phyloP scores from a whole-genome alignment of 805 yeast species.

The Wickerhamomyces hampshirensis region DNA sequence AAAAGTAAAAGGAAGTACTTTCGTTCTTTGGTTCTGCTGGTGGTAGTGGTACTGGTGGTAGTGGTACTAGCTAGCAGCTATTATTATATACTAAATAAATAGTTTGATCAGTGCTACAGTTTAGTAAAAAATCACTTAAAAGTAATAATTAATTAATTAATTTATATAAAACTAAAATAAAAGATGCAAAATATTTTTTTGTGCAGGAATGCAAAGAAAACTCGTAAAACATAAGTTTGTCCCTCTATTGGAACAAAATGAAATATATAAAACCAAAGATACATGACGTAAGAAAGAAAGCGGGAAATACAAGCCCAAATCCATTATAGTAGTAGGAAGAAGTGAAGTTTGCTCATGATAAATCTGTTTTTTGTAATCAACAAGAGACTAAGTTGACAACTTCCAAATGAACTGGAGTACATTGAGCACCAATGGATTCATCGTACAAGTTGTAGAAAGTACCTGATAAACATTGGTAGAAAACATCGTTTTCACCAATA shows the following conservation, averaged over 20 bases:
- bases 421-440: constrained; percentile 54
- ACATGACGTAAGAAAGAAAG: not conserved
- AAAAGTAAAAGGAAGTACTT: too few species aligned
- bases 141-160: not conserved
- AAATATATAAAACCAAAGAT: too few species aligned
- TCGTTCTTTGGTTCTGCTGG: too few species aligned
- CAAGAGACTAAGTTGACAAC: constrained; percentile 56
- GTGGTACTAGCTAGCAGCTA: too few species aligned
- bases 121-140: not conserved
- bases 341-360: not conserved
- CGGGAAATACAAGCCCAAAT: too few species aligned
- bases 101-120: too few species aligned
- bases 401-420: constrained; percentile 56
- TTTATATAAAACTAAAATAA: constrained; percentile 1
- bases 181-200: not conserved
- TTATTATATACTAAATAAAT: too few species aligned
- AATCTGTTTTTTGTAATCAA: too few species aligned
- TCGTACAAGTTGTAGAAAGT: constrained; percentile 76
- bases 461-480: constrained; percentile 75
- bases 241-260: constrained; percentile 1
- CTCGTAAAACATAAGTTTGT: constrained; percentile 1
- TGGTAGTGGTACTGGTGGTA: too few species aligned
- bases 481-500: constrained; percentile 53
- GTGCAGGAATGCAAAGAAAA: not conserved
- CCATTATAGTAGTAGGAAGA: too few species aligned